Conservation (phyloP, 78 protist species). For the Mantamonas sphyraenae region DNA sequence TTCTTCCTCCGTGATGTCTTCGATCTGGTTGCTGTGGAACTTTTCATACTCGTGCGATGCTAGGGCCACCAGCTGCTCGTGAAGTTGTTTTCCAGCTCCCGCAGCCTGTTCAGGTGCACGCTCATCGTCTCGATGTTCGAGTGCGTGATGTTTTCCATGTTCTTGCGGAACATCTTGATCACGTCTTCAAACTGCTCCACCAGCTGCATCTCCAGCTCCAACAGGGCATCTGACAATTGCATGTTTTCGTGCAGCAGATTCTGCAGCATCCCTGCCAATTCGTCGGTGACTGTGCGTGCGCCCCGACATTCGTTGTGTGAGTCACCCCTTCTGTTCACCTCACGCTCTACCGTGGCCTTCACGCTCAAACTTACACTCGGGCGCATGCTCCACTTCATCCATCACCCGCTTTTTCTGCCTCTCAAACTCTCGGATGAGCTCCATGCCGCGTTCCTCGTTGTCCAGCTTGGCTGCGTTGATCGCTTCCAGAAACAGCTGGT, state of each 20-base stretch:
- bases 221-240: background rate
- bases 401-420: background rate
- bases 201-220: slow-evolving; percentile 2
- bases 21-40: background rate
- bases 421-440: background rate
- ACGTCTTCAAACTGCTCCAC: background rate
- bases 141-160: background rate
- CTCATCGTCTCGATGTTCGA: background rate
- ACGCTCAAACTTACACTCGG: background rate
- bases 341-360: background rate
- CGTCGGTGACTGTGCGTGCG: background rate
- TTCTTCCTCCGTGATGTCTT: background rate
- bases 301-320: background rate
- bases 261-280: background rate
- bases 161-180: background rate
- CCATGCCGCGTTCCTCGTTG: background rate
- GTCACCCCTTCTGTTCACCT: background rate
- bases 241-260: background rate
- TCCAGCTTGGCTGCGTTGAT: background rate
- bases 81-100: background rate
- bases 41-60: background rate
- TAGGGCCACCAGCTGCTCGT: background rate
- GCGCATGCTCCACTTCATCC: background rate
- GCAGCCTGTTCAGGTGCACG: background rate
- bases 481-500: background rate